phyloP scores from a whole-genome alignment of 108 stramenopile species.

The Cyclotella baltica region DNA sequence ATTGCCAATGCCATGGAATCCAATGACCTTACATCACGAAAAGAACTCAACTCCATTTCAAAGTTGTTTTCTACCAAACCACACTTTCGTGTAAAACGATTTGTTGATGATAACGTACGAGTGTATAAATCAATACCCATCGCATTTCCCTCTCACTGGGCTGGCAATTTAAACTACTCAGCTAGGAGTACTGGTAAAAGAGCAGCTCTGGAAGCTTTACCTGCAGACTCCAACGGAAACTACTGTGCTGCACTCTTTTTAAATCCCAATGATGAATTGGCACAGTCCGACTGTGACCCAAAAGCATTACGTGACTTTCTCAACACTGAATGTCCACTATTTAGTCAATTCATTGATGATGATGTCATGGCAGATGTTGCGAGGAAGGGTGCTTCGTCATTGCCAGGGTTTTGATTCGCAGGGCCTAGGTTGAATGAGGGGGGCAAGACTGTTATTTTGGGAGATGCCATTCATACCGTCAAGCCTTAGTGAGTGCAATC shows the following conservation, averaged over 20 bases:
- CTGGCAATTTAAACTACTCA: constrained; percentile 61
- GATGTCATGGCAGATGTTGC: constrained; percentile 57
- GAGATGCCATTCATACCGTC: constrained; percentile 72
- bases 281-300: constrained; percentile 31
- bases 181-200: constrained; percentile 38
- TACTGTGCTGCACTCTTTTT: constrained; percentile 65
- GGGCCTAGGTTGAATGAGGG: constrained; percentile 59
- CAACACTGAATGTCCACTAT: constrained; percentile 61
- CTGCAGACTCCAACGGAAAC: constrained; percentile 46
- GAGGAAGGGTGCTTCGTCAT: constrained; percentile 39
- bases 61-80: constrained; percentile 5
- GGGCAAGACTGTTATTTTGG: constrained; percentile 50
- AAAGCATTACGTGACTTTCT: constrained; percentile 50
- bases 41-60: neutral
- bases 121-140: constrained; percentile 74
- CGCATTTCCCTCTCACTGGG: constrained; percentile 48
- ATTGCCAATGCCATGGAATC: constrained; percentile 51
- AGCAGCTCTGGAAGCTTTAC: constrained; percentile 67
- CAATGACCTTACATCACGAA: neutral
- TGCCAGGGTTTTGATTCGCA: constrained; percentile 66
- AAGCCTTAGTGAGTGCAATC: constrained; percentile 62
- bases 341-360: constrained; percentile 54
- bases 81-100: constrained; percentile 30
- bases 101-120: constrained; percentile 42
- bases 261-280: constrained; percentile 49